Evolutionary conservation across 2,329 filamentous ascomycete species (phyloP).

Genomic region (Monilinia laxa): DNA sequence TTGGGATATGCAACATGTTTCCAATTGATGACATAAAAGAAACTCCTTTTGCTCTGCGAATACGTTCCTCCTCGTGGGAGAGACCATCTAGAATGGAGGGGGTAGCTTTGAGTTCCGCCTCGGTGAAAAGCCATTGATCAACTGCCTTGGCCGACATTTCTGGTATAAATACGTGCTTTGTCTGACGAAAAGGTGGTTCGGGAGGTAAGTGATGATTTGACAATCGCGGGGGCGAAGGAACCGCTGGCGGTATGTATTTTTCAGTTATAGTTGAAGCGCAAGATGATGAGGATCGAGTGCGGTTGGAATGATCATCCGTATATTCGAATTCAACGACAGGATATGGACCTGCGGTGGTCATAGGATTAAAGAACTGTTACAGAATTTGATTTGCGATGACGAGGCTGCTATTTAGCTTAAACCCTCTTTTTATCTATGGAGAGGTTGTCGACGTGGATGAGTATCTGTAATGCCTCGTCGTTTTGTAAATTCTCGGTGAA

Average conservation of each 20-base stretch:
- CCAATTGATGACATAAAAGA: slow-evolving; percentile 97
- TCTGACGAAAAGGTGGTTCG: slow-evolving; percentile 24
- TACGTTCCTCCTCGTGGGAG: slow-evolving; percentile 71
- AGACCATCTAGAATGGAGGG: slow-evolving; percentile 86
- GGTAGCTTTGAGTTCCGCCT: slow-evolving; percentile 76
- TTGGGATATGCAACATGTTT: slow-evolving; percentile 86
- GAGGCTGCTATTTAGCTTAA: neutral
- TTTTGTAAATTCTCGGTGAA: neutral
- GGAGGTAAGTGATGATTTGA: slow-evolving; percentile 57
- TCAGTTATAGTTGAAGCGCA: slow-evolving; percentile 47
- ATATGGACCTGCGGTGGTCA: slow-evolving; percentile 22
- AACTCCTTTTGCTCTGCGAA: slow-evolving; percentile 83
- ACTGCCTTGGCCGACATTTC: slow-evolving; percentile 42
- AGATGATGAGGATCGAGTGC: slow-evolving; percentile 18
- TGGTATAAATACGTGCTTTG: slow-evolving; percentile 17
- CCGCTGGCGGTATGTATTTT: slow-evolving; percentile 54
- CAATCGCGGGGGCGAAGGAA: slow-evolving; percentile 59
- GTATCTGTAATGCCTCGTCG: too few species aligned
- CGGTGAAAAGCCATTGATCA: slow-evolving; percentile 85
- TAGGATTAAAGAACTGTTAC: slow-evolving; percentile 15
- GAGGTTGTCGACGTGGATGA: neutral
- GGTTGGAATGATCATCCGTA: slow-evolving; percentile 17
- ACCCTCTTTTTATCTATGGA: neutral
- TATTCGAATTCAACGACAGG: slow-evolving; percentile 17
- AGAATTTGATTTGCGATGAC: slow-evolving; percentile 10